Base-by-base conservation (phyloP, 2,329 filamentous ascomycete genomes). In the Metarhizium album region DNA sequence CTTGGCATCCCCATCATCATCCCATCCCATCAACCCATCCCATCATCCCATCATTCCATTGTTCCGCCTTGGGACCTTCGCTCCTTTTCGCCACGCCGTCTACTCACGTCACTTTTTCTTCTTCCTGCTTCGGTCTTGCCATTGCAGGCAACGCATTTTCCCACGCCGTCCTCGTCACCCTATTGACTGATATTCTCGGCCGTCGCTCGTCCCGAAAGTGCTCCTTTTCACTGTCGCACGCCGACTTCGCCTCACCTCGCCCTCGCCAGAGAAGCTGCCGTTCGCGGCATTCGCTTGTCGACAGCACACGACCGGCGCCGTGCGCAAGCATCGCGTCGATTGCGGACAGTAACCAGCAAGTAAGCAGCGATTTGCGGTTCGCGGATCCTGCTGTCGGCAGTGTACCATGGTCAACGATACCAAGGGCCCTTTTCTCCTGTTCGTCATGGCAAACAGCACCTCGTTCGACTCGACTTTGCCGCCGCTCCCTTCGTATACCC, bases 401-500 rank as follows among this genome's bases (percentile, higher is more conserved):
- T 9, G 13, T 24, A 43, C 40, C 62, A 74, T 73, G 71, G 67
- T 67, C 56, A 71, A 71, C 63, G 59, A 66, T 55, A 64, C 66
- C 43, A 54, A 59, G 45, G 47, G 50, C 50, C 55, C 59, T 48
- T 57, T 60, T 49, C 58, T 62, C 52, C 59, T 63, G 54, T 57
- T 64, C 61, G 61, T 59, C 60, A 74, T 75, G 71, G 66, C 67
- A 62, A 83, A 81, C 64, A 65, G 72, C 51, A 77, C 77, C 18
- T 65, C 79, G 57, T 75, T 74, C 69, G 80, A 83, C 62, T 62
- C 65, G 50, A 58, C 63, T 45, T 79, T 97, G 49, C 90, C 91
- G 59, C 87, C 90, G 48, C 82, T 97, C 43, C 91, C 93, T 46
- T 70, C 78, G n/a, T 96, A 94, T 73, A 82, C 80, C 23, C 73